Percentiles rank a stretch among this genome's conserved stretches.
phyloP scores from a whole-genome alignment of 495 filamentous ascomycete species.

The Lophiostoma macrostomum region DNA sequence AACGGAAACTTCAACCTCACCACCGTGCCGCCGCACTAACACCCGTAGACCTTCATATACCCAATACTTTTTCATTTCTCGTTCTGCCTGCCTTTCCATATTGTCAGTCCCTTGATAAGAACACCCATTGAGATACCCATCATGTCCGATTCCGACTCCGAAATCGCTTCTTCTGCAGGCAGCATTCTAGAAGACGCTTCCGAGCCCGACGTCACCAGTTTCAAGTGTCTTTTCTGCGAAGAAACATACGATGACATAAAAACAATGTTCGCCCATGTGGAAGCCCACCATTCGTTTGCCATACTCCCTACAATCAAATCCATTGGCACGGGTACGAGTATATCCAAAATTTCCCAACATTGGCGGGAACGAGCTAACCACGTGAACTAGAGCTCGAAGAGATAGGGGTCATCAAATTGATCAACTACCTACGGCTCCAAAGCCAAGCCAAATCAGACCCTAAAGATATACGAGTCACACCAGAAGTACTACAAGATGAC shows the following conservation, averaged over 20 bases:
- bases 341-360: neutral
- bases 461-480: neutral
- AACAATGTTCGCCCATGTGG: slow-evolving; percentile 6
- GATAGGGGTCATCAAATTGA: slow-evolving; percentile 14
- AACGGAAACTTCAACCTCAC: too few species aligned
- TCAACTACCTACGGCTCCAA: slow-evolving; percentile 23
- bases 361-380: neutral
- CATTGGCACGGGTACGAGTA: slow-evolving; percentile 3
- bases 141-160: slow-evolving; percentile 17
- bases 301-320: slow-evolving; percentile 2
- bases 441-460: neutral
- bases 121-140: too few species aligned
- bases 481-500: slow-evolving; percentile 12
- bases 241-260: neutral
- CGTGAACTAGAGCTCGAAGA: slow-evolving; percentile 10
- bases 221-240: slow-evolving; percentile 22
- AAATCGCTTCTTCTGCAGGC: slow-evolving; percentile 9
- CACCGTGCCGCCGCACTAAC: too few species aligned
- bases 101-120: neutral
- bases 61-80: neutral
- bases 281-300: slow-evolving; percentile 4
- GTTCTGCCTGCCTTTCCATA: neutral
- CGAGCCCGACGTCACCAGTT: slow-evolving; percentile 10
- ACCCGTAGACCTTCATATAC: too few species aligned
- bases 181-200: slow-evolving; percentile 16